Evolutionary conservation across 108 stramenopile genomes (phyloP).

Genomic region (Heterococcus sp.): DNA sequence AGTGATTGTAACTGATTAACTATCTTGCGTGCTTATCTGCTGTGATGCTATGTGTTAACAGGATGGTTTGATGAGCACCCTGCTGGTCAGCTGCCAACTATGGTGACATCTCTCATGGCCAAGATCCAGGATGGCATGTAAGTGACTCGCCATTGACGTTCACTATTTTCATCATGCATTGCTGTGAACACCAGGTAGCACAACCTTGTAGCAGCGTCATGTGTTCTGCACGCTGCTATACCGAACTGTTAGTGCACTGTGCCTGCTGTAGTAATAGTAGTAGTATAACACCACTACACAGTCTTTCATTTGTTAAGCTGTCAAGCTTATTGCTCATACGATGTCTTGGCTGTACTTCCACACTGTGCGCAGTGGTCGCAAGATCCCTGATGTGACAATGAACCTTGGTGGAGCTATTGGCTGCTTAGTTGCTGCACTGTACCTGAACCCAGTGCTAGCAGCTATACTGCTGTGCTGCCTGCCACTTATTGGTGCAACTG

Average conservation of each 20-base stretch:
- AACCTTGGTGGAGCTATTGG: constrained; percentile 8
- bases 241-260: too few species aligned
- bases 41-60: not conserved
- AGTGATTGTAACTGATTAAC: not conserved
- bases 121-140: constrained; percentile 34
- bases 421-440: constrained; percentile 32
- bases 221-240: not conserved
- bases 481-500: constrained; percentile 15
- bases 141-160: constrained; percentile 2
- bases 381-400: constrained; percentile 25
- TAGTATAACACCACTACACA: too few species aligned
- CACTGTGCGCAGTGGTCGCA: too few species aligned
- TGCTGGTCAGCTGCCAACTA: constrained; percentile 20
- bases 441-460: constrained; percentile 11
- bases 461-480: constrained; percentile 20
- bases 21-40: not conserved
- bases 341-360: too few species aligned
- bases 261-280: too few species aligned
- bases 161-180: not conserved
- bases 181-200: not conserved
- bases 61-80: constrained; percentile 41
- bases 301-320: too few species aligned
- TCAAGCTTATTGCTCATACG: too few species aligned
- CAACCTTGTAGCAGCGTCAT: not conserved
- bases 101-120: constrained; percentile 11